phyloP scores from a whole-genome alignment of 805 yeast genomes.

The Cyberlindnera bimundalis region DNA sequence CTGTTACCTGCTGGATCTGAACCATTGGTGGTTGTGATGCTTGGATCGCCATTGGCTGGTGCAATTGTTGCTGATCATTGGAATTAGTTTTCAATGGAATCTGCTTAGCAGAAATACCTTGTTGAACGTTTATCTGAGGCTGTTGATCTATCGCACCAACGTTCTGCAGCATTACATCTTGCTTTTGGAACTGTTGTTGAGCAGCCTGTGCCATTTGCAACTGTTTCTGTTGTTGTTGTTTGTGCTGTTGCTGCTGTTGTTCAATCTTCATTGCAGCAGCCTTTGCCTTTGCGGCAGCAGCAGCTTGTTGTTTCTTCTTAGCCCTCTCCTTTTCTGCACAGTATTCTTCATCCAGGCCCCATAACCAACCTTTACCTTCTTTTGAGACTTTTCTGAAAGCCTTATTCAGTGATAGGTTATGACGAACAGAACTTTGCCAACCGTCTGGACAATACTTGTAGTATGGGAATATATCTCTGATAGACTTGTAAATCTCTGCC shows the following conservation, averaged over 20 bases:
- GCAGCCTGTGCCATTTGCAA: conserved; percentile 22
- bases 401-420: conserved; percentile 81
- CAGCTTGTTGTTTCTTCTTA: conserved; percentile 63
- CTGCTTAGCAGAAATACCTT: not conserved
- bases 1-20: not conserved
- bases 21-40: not conserved
- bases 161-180: not conserved
- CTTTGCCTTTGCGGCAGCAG: conserved; percentile 56
- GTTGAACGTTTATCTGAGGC: not conserved
- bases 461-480: conserved; percentile 85
- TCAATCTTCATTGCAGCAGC: conserved; percentile 52
- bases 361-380: conserved; percentile 92
- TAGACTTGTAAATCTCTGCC: conserved; percentile 82
- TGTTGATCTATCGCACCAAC: not conserved
- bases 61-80: not conserved
- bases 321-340: conserved; percentile 77
- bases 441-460: conserved; percentile 94
- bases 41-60: not conserved
- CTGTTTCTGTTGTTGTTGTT: conserved; percentile 29
- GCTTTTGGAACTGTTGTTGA: conserved; percentile 10
- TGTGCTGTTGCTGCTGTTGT: conserved; percentile 44
- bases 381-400: conserved; percentile 77
- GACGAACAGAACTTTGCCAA: conserved; percentile 94
- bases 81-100: not conserved
- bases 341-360: conserved; percentile 88